Percentiles rank a stretch among this genome's conserved stretches.
These are phyloP conservation scores for Alternaria angustiovoidea DNA, from an alignment of 2,329 filamentous ascomycete species.

Conservation along the genomic window DNA sequence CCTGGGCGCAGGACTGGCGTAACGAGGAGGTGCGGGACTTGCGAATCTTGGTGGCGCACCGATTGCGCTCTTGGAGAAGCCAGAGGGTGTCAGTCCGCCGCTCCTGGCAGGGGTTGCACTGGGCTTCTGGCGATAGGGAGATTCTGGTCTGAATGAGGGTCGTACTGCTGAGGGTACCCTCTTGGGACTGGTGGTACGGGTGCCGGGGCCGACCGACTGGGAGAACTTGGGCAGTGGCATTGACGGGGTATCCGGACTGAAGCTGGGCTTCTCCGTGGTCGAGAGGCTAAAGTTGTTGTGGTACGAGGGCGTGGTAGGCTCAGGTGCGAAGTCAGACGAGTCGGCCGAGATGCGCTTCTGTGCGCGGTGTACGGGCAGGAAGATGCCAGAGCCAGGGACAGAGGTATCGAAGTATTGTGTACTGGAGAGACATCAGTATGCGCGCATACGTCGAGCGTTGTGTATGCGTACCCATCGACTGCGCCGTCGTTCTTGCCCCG, in stretches of 20 bases:
- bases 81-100: conserved; percentile 62
- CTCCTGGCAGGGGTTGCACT: conserved; percentile 60
- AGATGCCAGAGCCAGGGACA: conserved; percentile 85
- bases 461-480: conserved; percentile 79
- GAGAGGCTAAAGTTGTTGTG: conserved; percentile 64
- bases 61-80: conserved; percentile 62
- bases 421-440: conserved; percentile 41
- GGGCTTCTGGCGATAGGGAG: conserved; percentile 73
- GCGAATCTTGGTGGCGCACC: conserved; percentile 66
- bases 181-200: conserved; percentile 72
- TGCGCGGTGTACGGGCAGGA: conserved; percentile 85
- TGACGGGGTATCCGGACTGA: conserved; percentile 61
- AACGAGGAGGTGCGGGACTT: conserved; percentile 67
- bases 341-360: conserved; percentile 70
- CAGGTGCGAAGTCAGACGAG: conserved; percentile 66
- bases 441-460: neutral
- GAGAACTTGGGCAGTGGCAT: conserved; percentile 84
- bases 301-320: conserved; percentile 72
- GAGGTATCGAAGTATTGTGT: conserved; percentile 81
- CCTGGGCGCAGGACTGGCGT: conserved; percentile 66
- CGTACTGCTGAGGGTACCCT: conserved; percentile 73
- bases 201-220: conserved; percentile 80
- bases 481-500: conserved; percentile 96
- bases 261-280: conserved; percentile 58
- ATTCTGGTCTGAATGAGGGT: conserved; percentile 86